Evolutionary conservation across 805 yeast genomes (phyloP), one percentile per base, ranked within the genome.

Genomic region (Ascoidea rubescens): DNA sequence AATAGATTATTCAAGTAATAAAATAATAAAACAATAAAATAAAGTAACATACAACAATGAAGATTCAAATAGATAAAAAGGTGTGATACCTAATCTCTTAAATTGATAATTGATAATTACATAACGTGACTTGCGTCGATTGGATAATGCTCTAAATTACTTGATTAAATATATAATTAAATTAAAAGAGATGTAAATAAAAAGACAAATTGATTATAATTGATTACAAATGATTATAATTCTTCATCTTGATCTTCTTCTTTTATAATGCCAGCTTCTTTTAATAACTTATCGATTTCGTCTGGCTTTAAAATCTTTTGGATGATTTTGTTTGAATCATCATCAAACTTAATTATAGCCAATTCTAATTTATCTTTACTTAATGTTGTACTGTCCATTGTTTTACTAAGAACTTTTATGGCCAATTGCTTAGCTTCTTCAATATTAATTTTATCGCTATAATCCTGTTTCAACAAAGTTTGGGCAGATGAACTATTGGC

Each of bases 401-500:
- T 93, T 73, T 93, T 93, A 51, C 93, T 81, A 56, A 93, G 76
- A 45, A 93, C 95, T 69, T 89, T 88, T 64, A 93, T 74, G 6
- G 97, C 97, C 64, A 93, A 73, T 58, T 83, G 87, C 54, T 87
- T 77, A 4, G 96, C 97, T 51, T 83, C 95, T 48, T 77, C 74
- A 56, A 87, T 67, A 28, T 75, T 66, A 59, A 87, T 67, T 53
- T 85, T 93, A 60, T 87, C 91, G 64, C 85, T 88, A 72, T 87
- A 93, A 61, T 93, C 99, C 71, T 90, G 96, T 69, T 93, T 93
- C 64, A 93, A 75, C 57, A 93, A 71, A 0, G 99, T 91, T 71
- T 93, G 99, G 1, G 97, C 97, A 48, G 96, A 90, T 5, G 96
- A 79, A 57, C 88, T 89, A 71, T 93, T 93, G 50, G 97, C 96